Evolutionary conservation across 176 grass and related monocot species (phyloP).

Genomic region (Tillandsia leiboldiana): DNA sequence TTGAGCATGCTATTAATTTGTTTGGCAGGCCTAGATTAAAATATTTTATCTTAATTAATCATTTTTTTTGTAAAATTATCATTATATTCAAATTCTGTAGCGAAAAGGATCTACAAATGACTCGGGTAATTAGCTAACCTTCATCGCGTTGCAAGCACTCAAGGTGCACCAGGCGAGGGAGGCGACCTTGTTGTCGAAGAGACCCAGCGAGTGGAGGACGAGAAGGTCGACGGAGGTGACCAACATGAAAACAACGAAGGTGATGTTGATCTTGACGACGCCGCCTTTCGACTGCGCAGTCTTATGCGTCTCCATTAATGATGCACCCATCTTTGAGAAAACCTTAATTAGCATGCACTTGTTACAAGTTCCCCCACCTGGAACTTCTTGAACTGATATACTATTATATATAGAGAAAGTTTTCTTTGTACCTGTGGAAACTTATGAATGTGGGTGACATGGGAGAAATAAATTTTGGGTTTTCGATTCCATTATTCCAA

Average conservation of each 20-base stretch:
- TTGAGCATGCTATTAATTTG: too few species aligned
- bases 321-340: background rate
- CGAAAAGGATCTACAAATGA: background rate
- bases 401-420: too few species aligned
- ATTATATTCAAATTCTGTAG: too few species aligned
- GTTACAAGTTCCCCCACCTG: too few species aligned
- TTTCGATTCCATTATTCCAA: too few species aligned
- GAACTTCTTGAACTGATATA: too few species aligned
- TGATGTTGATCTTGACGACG: constrained; percentile 65
- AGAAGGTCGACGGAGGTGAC: constrained; percentile 62
- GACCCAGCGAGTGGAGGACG: constrained; percentile 25
- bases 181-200: constrained; percentile 25
- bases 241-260: constrained; percentile 68
- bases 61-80: too few species aligned
- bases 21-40: too few species aligned
- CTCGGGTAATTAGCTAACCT: constrained; percentile 50
- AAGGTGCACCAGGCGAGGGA: constrained; percentile 63
- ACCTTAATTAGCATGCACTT: background rate
- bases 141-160: constrained; percentile 38
- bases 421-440: too few species aligned
- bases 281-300: constrained; percentile 24
- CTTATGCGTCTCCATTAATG: constrained; percentile 37
- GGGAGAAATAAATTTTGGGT: too few species aligned
- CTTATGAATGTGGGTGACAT: too few species aligned
- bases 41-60: too few species aligned